Base-by-base conservation (phyloP, 495 filamentous ascomycete species). In the Diplogelasinospora grovesii region DNA sequence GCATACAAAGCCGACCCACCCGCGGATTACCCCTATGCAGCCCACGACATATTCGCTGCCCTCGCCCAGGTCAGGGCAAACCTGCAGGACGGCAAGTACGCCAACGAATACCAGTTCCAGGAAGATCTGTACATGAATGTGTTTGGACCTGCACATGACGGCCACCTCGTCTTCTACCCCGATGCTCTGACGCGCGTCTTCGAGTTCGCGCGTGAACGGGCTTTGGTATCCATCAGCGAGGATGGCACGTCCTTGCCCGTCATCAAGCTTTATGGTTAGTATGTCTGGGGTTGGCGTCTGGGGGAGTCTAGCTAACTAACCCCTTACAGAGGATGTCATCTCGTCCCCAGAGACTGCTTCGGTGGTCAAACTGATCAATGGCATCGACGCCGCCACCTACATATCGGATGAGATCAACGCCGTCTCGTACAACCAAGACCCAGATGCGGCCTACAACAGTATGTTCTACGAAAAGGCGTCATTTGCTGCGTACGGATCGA, bases 81-180 rank as follows among this genome's bases (percentile, higher is more conserved):
- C 6, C 40, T 50, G 15, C 23, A 45, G 22, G 43, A 38, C 11
- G 60, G 59, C 11, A 43, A 33, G 15, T 77, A 66, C 42, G 52
- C 42, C 15, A 71, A 61, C 31, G 71, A 77, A 46, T 73, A 65
- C 36, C 64, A 75, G 9, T 74, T 75, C 39, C 70, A 76, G 29
- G 25, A 61, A n/a, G 70, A 68, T 9, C 50, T 76, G 5, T 54
- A 53, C 15, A 16, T 43, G 19, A 43, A 46, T 9, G 54, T 70
- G 4, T 52, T 72, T 21, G 35, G 39, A 3, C 57, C 63, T 1
- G 71, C 69, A 0, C 59, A 76, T 41, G 72, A 77, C 46, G 69
- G 69, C 1, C 72, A 77, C 41, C 60, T 76, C 18, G 41, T 37
- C 8, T 55, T 49, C 41, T 27, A 35, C 18, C 34, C 46, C 5